Evolutionary conservation across 345 rosid genomes (phyloP).

Genomic region (Euphorbia lathyris): DNA sequence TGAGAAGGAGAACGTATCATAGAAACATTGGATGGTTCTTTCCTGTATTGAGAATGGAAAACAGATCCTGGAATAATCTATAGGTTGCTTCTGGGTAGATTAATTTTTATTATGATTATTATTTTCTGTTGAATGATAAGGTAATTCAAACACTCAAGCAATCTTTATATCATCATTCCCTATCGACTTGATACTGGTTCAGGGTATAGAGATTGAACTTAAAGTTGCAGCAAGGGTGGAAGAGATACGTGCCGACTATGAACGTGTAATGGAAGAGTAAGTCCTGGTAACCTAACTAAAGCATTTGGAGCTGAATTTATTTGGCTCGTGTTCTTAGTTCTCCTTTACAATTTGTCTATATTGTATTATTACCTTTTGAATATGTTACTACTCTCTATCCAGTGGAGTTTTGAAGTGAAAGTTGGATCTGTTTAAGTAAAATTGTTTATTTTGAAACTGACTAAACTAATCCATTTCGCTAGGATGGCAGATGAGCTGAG

Average conservation of each 20-base stretch:
- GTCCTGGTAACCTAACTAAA: background rate
- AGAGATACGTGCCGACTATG: slow-evolving; percentile 25
- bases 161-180: background rate
- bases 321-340: background rate
- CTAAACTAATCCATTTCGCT: background rate
- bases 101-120: background rate
- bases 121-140: no score
- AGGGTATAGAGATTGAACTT: slow-evolving; percentile 25
- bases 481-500: slow-evolving; percentile 33
- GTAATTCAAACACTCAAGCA: background rate
- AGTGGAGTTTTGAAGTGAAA: background rate
- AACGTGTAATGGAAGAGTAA: slow-evolving; percentile 35
- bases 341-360: background rate
- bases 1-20: no score
- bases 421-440: background rate
- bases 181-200: background rate
- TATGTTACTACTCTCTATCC: background rate
- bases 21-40: background rate
- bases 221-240: slow-evolving; percentile 26
- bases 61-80: background rate
- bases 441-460: slow-evolving; percentile 4
- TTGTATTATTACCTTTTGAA: background rate
- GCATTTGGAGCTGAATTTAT: background rate
- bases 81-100: background rate
- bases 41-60: background rate